Percentiles rank a stretch among this genome's conserved stretches.
Evolutionary conservation across 371 early-diverging fungal species (phyloP).

Genomic region (Rhizopus arrhizus): DNA sequence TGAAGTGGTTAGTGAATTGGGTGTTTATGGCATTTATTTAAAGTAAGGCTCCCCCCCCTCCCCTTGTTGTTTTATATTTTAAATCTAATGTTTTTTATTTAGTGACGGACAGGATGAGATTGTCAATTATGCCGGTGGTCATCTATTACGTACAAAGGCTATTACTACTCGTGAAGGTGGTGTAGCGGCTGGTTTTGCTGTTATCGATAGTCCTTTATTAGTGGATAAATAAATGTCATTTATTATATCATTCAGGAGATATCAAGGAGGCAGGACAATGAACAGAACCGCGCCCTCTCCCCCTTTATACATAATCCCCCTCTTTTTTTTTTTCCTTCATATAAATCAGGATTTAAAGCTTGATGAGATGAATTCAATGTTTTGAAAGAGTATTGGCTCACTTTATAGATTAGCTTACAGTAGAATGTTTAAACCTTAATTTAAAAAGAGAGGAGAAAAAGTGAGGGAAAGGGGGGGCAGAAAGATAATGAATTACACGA

Average conservation of each 20-base stretch:
- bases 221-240: slow-evolving; percentile 37
- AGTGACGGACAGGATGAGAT: slow-evolving; percentile 65
- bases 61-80: not conserved
- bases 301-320: not conserved
- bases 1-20: slow-evolving; percentile 89
- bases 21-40: slow-evolving; percentile 90
- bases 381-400: too few relatives aligned
- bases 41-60: slow-evolving; percentile 47
- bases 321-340: too few relatives aligned
- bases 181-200: slow-evolving; percentile 97
- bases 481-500: too few relatives aligned
- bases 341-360: too few relatives aligned
- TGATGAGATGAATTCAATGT: too few relatives aligned
- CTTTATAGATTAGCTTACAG: too few relatives aligned
- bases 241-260: not conserved
- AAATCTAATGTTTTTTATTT: not conserved
- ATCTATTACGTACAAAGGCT: slow-evolving; percentile 91
- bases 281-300: not conserved
- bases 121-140: slow-evolving; percentile 84
- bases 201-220: slow-evolving; percentile 86
- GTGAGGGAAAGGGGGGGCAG: too few relatives aligned
- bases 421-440: too few relatives aligned
- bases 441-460: too few relatives aligned
- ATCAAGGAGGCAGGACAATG: not conserved
- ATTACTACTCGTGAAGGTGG: slow-evolving; percentile 90